Base-by-base conservation (phyloP, 164 flowering plant genomes). In the Paratinospora sagittata region DNA sequence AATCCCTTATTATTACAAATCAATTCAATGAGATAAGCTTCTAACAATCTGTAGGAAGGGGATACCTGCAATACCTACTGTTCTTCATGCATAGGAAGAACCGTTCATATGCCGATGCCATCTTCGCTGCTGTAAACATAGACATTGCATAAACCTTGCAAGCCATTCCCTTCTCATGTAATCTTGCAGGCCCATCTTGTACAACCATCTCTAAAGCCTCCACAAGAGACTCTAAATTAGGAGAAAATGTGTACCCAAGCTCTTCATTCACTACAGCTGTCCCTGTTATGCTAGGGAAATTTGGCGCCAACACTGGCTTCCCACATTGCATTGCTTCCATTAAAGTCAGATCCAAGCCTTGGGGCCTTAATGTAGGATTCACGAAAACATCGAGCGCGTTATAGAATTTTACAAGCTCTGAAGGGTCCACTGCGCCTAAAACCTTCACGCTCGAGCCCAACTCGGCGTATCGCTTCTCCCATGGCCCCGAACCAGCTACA, bases 281-380 rank as follows among this genome's bases (percentile, higher is more conserved):
- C 24, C 87, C 85, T 6, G 74, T 81, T 3, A 87, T 86, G 82
- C 91, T 89, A 0, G 90, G 86, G 70, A 77, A 85, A 3, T 79
- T 85, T 2, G 87, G 79, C 0, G 88, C 60, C 78, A 89, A 13
- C 39, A 89, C 81, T 0, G 91, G 83, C 73, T 82, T 87, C 30
- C 91, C 91, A 67, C 85, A 78, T 33, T 73, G 81, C 89, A 89
- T 87, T 8, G 89, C 89, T 70, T 89, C 93, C 66, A 85, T 79
- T 33, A 85, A 30, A 16, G 91, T 89, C 13, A 83, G 81, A 68
- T 89, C 89, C 27, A 89, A 81, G 36, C 88, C 93, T 63, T 87
- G 93, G 33, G 89, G 86, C 71, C 91, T 81, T 67, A 87, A 47
- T 0, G 89, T 89, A 2, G 88, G 93, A 43, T 87, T 85, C 21